Conservation (phyloP, 495 filamentous ascomycete genomes). For the Darksidea phi region DNA sequence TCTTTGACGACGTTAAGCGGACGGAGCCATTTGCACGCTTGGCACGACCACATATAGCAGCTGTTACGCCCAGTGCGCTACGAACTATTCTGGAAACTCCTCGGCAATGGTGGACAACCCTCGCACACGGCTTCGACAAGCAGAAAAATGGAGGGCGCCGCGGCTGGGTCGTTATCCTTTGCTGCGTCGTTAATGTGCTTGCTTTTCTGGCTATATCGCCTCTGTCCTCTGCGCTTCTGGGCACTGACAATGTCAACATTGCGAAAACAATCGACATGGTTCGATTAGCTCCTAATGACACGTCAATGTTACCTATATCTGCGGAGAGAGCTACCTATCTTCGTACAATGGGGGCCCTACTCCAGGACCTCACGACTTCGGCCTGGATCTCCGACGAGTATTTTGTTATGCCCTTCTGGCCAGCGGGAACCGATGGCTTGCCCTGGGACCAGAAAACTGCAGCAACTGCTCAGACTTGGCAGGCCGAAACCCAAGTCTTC, state of each 20-base stretch:
- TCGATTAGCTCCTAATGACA: background rate
- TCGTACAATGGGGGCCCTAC: background rate
- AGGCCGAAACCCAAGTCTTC: no score
- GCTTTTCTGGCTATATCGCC: constrained; percentile 6
- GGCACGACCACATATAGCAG: background rate
- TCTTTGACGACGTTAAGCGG: constrained; percentile 8
- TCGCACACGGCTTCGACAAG: background rate
- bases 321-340: background rate
- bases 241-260: background rate
- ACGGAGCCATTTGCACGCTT: constrained; percentile 8
- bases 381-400: background rate
- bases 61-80: background rate
- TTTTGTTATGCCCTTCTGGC: background rate
- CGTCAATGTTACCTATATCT: background rate
- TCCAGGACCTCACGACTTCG: background rate
- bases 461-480: no score
- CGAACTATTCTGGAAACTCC: background rate
- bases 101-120: background rate
- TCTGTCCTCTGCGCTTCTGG: constrained; percentile 4
- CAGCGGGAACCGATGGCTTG: no score
- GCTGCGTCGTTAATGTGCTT: background rate
- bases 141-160: background rate
- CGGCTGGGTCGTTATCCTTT: background rate
- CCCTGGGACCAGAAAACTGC: no score
- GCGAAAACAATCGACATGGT: background rate